Percentiles rank a stretch among this genome's conserved stretches.
phyloP scores from a whole-genome alignment of 345 rosid genomes.

The Hibiscus trionum region DNA sequence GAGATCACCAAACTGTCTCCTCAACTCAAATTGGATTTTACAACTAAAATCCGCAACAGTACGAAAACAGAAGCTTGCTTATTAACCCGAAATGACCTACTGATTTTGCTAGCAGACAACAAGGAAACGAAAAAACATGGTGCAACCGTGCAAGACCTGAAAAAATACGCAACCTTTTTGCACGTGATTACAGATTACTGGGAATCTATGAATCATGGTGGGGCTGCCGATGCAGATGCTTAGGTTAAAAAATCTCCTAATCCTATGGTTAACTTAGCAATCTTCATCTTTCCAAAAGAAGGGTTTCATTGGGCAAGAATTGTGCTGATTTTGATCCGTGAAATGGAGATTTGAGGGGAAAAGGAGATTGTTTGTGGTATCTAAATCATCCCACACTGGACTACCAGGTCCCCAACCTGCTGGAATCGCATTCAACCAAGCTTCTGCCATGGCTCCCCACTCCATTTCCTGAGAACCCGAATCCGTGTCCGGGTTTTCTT shows the following conservation, averaged over 20 bases:
- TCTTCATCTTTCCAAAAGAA: conserved; percentile 61
- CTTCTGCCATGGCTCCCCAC: conserved; percentile 61
- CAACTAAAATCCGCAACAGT: not conserved
- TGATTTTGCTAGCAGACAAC: not conserved
- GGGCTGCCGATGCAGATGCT: not conserved
- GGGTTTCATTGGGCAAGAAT: conserved; percentile 51
- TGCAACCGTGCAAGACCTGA: not conserved
- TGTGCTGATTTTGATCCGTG: conserved; percentile 23
- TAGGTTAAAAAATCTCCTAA: not conserved
- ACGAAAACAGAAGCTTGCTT: no score
- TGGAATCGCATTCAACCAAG: conserved; percentile 79
- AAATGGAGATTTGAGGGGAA: conserved; percentile 45
- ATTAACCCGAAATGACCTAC: no score
- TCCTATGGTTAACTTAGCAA: not conserved
- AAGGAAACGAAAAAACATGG: not conserved
- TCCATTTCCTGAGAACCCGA: conserved; percentile 38
- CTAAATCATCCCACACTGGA: conserved; percentile 93
- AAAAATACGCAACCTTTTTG: not conserved
- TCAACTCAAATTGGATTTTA: not conserved
- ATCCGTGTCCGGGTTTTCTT: conserved; percentile 25
- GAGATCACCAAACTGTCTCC: not conserved
- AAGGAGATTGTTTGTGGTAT: conserved; percentile 39
- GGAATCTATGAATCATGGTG: not conserved
- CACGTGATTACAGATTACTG: not conserved
- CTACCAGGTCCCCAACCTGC: conserved; percentile 93